Conservation (phyloP, 2,329 filamentous ascomycete genomes). For the Passalora sequoiae region DNA sequence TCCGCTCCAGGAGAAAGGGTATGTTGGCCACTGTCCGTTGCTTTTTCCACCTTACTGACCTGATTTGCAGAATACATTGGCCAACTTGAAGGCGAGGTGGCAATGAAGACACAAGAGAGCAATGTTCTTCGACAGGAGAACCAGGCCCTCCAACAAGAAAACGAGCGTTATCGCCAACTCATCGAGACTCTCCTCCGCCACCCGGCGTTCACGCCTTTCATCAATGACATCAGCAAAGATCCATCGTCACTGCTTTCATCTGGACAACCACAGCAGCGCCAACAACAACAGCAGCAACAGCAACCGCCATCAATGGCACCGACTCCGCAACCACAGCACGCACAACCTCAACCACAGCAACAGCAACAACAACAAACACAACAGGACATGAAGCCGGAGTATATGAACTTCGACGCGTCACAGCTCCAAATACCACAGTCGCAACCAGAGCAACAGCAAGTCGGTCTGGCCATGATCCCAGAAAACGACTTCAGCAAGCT, state of each 20-base stretch:
- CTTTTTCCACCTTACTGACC: constrained; percentile 32
- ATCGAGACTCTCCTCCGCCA: constrained; percentile 62
- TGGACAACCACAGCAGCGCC: constrained; percentile 29
- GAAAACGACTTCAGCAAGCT: constrained; percentile 76
- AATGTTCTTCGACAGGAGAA: constrained; percentile 77
- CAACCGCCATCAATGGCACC: constrained; percentile 17
- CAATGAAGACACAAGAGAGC: constrained; percentile 75
- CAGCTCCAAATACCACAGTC: constrained; percentile 32
- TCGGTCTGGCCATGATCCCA: constrained; percentile 77
- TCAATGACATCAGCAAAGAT: constrained; percentile 40
- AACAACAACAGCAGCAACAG: constrained; percentile 23
- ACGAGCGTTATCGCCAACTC: constrained; percentile 56
- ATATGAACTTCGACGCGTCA: constrained; percentile 35
- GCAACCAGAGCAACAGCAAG: constrained; percentile 39
- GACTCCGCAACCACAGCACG: constrained; percentile 17
- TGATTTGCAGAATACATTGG: constrained; percentile 78
- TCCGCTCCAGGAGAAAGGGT: constrained; percentile 98
- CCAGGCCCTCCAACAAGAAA: constrained; percentile 58
- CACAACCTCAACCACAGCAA: constrained; percentile 26
- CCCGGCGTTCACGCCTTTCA: constrained; percentile 45
- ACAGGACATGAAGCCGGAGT: constrained; percentile 33
- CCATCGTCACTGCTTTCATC: constrained; percentile 31
- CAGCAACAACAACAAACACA: constrained; percentile 20
- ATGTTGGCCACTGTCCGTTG: constrained; percentile 34
- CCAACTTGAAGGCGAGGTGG: constrained; percentile 86